Conservation (phyloP, 306 rosid genomes). For the Acacia acuminata region DNA sequence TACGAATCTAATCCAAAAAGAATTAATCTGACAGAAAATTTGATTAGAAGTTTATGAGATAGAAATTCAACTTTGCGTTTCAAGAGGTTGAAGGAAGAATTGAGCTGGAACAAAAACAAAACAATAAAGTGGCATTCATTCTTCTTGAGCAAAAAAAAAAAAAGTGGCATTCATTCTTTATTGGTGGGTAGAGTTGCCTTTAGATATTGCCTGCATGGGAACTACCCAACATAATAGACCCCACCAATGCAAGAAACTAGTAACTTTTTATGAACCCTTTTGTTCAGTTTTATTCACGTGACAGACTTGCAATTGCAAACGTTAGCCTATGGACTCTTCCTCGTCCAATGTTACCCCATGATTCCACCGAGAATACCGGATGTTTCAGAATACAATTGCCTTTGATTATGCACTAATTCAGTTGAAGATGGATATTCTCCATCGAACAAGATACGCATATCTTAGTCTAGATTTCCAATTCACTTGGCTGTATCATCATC, state of each 20-base stretch:
- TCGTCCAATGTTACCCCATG: not conserved
- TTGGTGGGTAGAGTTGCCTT: not conserved
- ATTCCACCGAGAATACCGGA: not conserved
- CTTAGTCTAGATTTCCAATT: not conserved
- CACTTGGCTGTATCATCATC: not conserved
- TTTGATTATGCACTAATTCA: not conserved
- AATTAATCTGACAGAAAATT: not conserved
- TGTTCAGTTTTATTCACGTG: conserved; percentile 24
- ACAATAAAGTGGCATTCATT: not conserved
- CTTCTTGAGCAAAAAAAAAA: not conserved
- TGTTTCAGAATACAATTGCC: not conserved
- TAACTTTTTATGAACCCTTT: not conserved
- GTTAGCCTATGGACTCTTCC: not conserved
- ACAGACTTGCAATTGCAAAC: not conserved
- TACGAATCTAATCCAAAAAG: not conserved
- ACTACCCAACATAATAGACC: conserved; percentile 5
- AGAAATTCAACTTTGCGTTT: not conserved
- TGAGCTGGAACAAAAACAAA: not conserved
- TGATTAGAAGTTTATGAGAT: not conserved
- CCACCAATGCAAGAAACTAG: not conserved
- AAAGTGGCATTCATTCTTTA: not conserved
- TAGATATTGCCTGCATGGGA: not conserved
- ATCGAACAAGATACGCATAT: not conserved
- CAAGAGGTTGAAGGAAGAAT: not conserved
- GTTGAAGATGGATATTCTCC: not conserved